Conservation (phyloP, 441 rosid species). For the Adansonia rubrostipa region DNA sequence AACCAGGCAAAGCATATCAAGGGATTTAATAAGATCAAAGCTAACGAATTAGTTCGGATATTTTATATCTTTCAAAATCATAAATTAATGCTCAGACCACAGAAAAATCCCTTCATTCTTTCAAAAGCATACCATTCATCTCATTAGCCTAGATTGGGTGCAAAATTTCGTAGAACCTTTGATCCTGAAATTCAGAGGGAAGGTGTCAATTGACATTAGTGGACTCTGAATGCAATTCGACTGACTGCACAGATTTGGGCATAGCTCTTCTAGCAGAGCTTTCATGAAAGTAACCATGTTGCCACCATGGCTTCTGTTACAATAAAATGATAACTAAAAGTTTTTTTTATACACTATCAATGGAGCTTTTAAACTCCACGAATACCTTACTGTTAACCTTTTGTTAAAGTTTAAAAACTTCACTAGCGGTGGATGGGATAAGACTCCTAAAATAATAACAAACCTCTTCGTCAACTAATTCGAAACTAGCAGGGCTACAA, state of each 20-base stretch:
- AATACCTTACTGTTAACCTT: constrained; percentile 13
- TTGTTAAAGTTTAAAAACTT: not conserved
- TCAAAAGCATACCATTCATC: not conserved
- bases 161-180: not conserved
- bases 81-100: not conserved
- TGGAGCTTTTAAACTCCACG: not conserved
- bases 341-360: not conserved
- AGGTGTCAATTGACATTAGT: not conserved
- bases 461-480: not conserved
- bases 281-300: not conserved
- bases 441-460: too few relatives aligned
- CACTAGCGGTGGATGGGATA: too few relatives aligned
- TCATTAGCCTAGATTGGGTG: not conserved
- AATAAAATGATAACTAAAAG: not conserved
- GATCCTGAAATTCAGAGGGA: not conserved
- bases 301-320: not conserved
- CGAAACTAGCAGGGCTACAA: not conserved
- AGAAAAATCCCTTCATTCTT: not conserved
- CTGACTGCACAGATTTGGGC: not conserved
- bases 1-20: not conserved
- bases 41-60: not conserved
- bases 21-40: constrained; percentile 8
- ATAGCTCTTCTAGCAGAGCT: not conserved
- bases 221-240: not conserved
- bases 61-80: not conserved